Evolutionary conservation across 164 flowering plant species (phyloP).

Genomic region (Kingdonia uniflora): DNA sequence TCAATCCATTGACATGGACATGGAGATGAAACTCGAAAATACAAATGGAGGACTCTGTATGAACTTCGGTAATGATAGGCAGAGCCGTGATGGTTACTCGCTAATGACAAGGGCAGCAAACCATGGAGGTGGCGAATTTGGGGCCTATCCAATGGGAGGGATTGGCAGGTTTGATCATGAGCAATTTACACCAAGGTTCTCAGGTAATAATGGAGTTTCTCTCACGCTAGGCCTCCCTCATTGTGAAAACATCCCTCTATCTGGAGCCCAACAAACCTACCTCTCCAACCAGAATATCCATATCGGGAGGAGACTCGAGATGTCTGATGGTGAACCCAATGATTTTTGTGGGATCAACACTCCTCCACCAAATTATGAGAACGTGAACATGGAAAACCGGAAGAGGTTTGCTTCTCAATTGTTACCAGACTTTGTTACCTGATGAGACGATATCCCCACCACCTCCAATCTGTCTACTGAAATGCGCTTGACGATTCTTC

Average conservation of each 20-base stretch:
- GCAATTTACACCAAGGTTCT: slow-evolving; percentile 50
- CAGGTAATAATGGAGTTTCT: slow-evolving; percentile 61
- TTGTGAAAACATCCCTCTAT: slow-evolving; percentile 54
- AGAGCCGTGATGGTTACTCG: slow-evolving; percentile 44
- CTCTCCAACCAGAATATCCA: slow-evolving; percentile 58
- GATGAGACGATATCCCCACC: slow-evolving; percentile 12
- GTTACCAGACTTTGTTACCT: slow-evolving; percentile 76
- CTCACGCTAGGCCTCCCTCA: slow-evolving; percentile 88
- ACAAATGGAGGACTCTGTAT: slow-evolving; percentile 27
- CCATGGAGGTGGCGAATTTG: slow-evolving; percentile 46
- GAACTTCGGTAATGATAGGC: slow-evolving; percentile 50
- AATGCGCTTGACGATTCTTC: background rate
- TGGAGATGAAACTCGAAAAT: slow-evolving; percentile 35
- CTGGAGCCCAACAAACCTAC: slow-evolving; percentile 51
- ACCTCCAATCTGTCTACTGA: background rate
- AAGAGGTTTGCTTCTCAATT: slow-evolving; percentile 74
- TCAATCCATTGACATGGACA: slow-evolving; percentile 20
- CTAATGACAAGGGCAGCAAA: slow-evolving; percentile 39
- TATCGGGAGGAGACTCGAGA: slow-evolving; percentile 51
- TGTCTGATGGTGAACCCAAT: slow-evolving; percentile 28
- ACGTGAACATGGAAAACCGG: slow-evolving; percentile 47
- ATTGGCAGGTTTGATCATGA: slow-evolving; percentile 59
- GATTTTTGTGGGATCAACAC: slow-evolving; percentile 43
- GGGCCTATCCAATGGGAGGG: slow-evolving; percentile 64
- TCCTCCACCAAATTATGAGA: slow-evolving; percentile 39